phyloP scores from a whole-genome alignment of 345 rosid species.

The Clausena lansium region DNA sequence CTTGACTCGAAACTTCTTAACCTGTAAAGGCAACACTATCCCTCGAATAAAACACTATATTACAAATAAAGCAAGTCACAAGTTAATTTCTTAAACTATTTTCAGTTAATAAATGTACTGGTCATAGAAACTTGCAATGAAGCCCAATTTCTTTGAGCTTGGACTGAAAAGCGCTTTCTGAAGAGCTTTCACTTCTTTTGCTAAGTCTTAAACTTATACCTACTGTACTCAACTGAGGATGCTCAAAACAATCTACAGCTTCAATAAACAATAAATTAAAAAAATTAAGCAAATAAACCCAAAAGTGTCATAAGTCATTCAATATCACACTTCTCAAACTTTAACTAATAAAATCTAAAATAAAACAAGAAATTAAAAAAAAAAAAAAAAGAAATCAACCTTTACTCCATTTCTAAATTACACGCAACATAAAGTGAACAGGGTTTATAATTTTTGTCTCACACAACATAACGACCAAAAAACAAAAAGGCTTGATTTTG shows the following conservation, averaged over 20 bases:
- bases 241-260: too few relatives aligned
- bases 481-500: neutral
- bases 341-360: conserved; percentile 2
- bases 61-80: too few relatives aligned
- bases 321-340: conserved; percentile 1
- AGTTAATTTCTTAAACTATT: neutral
- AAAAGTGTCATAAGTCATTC: neutral
- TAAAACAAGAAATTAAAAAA: neutral
- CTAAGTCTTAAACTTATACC: too few relatives aligned
- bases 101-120: neutral
- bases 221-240: too few relatives aligned
- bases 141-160: too few relatives aligned
- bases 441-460: neutral
- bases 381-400: neutral
- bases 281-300: conserved; percentile 9
- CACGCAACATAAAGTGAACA: neutral
- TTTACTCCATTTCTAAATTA: neutral
- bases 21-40: conserved; percentile 42
- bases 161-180: too few relatives aligned
- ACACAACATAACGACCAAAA: neutral
- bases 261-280: too few relatives aligned
- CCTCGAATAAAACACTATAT: neutral
- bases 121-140: neutral
- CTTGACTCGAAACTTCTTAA: conserved; percentile 62
- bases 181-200: too few relatives aligned